Percentiles rank a stretch among this genome's conserved stretches.
Conservation (phyloP, 768 basidiomycete genomes). For the Pulveroboletus sp. region DNA sequence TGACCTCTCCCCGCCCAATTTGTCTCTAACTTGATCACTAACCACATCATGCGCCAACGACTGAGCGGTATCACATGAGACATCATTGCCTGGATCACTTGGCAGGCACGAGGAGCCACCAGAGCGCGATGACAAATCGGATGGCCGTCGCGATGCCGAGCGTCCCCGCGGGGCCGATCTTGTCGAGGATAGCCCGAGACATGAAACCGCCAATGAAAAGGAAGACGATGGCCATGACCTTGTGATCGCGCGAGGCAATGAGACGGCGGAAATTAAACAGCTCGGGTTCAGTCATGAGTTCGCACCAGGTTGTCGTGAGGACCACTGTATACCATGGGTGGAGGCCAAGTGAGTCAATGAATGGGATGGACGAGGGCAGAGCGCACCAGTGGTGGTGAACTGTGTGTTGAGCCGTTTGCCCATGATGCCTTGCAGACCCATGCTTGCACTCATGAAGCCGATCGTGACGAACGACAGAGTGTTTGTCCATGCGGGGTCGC, state of each 20-base stretch:
- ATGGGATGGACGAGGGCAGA: neutral
- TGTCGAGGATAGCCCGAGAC: constrained; percentile 54
- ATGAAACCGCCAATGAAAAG: constrained; percentile 77
- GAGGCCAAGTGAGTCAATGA: neutral
- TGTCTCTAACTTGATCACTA: too few relatives aligned
- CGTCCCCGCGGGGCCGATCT: constrained; percentile 57
- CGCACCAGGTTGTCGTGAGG: constrained; percentile 85
- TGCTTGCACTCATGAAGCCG: constrained; percentile 68
- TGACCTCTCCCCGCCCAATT: too few relatives aligned
- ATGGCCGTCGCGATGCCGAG: constrained; percentile 66
- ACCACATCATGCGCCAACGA: neutral
- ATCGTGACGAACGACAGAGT: constrained; percentile 63
- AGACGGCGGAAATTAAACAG: constrained; percentile 56
- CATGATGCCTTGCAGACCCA: constrained; percentile 85
- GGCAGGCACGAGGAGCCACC: constrained; percentile 61
- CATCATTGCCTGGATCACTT: constrained; percentile 13
- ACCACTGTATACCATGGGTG: constrained; percentile 70
- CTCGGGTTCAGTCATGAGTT: constrained; percentile 76
- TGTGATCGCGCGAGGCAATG: constrained; percentile 65
- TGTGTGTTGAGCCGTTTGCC: constrained; percentile 78
- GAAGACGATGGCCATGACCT: constrained; percentile 57
- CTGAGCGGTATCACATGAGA: neutral
- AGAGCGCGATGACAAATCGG: constrained; percentile 54
- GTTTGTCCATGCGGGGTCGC: constrained; percentile 67
- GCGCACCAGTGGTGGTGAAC: constrained; percentile 72